Evolutionary conservation across 225 moss, liverwort and hornwort species (phyloP).

Genomic region (Sphagnum tenellum): DNA sequence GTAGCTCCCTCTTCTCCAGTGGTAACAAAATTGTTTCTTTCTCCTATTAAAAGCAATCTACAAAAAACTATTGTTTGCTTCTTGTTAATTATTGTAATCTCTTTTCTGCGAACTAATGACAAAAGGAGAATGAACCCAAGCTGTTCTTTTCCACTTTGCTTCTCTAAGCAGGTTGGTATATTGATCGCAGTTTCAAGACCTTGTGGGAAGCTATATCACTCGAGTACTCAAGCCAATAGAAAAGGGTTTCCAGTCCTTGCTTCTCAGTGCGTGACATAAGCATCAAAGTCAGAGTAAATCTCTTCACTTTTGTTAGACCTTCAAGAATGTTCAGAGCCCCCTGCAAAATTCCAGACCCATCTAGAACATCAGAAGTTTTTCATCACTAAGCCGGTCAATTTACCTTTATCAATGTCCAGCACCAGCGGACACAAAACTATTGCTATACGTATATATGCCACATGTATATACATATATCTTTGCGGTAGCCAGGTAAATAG

Average conservation of each 20-base stretch:
- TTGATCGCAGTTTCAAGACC: conserved; percentile 4
- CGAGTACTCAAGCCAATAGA: conserved; percentile 26
- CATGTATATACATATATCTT: too few species aligned
- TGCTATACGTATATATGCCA: too few species aligned
- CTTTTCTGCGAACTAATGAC: too few species aligned
- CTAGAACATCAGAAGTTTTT: background rate
- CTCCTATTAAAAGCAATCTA: too few species aligned
- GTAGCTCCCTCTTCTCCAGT: too few species aligned
- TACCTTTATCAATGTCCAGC: background rate
- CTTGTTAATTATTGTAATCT: too few species aligned
- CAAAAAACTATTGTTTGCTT: too few species aligned
- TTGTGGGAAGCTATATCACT: background rate
- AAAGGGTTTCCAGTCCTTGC: conserved; percentile 14
- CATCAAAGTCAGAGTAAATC: conserved; percentile 13
- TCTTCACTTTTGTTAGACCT: conserved; percentile 20
- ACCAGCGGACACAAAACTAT: background rate
- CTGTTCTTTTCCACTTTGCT: too few species aligned
- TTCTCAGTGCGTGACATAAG: conserved; percentile 8
- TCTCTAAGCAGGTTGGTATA: background rate
- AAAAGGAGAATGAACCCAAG: too few species aligned
- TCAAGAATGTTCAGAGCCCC: conserved; percentile 9
- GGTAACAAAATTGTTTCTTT: too few species aligned
- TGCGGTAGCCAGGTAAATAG: too few species aligned
- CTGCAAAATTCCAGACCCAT: conserved; percentile 4
- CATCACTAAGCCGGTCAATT: background rate